A percentile compares a stretch with the other conserved stretches of the same genome.
These are phyloP conservation scores for Lippia alba DNA, from an alignment of 305 asterid genomes.

Conservation along the genomic window DNA sequence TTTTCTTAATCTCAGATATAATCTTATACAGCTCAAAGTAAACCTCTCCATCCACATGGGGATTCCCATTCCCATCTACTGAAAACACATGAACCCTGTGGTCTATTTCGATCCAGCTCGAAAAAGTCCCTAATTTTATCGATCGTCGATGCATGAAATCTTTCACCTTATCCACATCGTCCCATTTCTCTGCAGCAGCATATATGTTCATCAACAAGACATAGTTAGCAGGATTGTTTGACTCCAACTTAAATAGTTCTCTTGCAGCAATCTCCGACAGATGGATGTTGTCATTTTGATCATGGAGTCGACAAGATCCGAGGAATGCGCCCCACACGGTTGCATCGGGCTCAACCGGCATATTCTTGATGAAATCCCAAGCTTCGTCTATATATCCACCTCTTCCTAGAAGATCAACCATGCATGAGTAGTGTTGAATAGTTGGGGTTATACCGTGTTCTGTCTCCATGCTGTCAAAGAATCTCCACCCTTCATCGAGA, in stretches of 20 bases:
- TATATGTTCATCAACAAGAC: slow-evolving; percentile 58
- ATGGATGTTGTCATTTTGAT: slow-evolving; percentile 36
- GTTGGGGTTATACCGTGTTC: slow-evolving; percentile 50
- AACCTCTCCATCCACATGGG: slow-evolving; percentile 34
- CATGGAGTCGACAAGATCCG: slow-evolving; percentile 42
- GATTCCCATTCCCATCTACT: slow-evolving; percentile 32
- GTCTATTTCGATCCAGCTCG: slow-evolving; percentile 40
- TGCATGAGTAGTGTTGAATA: slow-evolving; percentile 65
- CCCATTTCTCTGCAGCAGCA: slow-evolving; percentile 50
- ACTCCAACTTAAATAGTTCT: slow-evolving; percentile 58
- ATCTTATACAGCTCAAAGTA: slow-evolving; percentile 38
- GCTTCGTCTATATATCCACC: slow-evolving; percentile 71
- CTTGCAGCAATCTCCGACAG: slow-evolving; percentile 62
- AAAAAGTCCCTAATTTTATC: slow-evolving; percentile 31
- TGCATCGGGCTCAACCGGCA: slow-evolving; percentile 59
- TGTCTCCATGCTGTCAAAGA: slow-evolving; percentile 51
- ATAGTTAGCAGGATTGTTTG: slow-evolving; percentile 61
- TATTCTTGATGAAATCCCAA: slow-evolving; percentile 54
- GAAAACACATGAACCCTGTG: slow-evolving; percentile 27
- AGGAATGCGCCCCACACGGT: slow-evolving; percentile 64
- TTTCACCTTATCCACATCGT: slow-evolving; percentile 35
- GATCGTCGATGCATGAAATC: slow-evolving; percentile 30
- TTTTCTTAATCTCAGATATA: slow-evolving; percentile 32
- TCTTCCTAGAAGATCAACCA: slow-evolving; percentile 73
- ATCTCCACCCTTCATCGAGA: slow-evolving; percentile 57